Evolutionary conservation across 169 alveolate genomes (phyloP), one percentile per base, ranked within the genome.

Genomic region (Cryptosporidium meleagridis): DNA sequence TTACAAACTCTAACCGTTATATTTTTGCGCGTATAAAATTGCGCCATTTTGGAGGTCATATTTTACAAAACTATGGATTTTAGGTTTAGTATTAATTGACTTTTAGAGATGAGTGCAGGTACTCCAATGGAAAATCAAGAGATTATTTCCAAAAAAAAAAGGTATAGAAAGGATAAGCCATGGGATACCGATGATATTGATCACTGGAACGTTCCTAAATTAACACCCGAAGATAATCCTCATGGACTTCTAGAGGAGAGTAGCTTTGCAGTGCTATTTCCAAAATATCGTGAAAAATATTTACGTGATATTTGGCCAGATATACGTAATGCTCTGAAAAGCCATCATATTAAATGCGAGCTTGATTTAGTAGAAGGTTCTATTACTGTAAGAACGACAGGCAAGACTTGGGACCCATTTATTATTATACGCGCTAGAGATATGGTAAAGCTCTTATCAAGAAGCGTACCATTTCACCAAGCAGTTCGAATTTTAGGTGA

Each of bases 151-250:
- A 96, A 96, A 87, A 95, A 95, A 51, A 95, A 95, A 62, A 97
- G 96, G 73, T 97, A 97, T 84, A 91, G 99, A 29, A 96, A 96
- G 85, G 99, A 98, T 39, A 99, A 99, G 93, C 99, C 99, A 2
- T 98, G 99, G 99, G 99, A 98, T 85, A 97, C 97, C 67, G 99
- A 97, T 71, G 98, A 98, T 37, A 96, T 95, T 53, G 99, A 99
- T 86, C 99, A 98, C 91, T 99, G 99, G 99, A 97, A 98, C 92
- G 95, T 98, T 1, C 98, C 91, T 55, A 51, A 70, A 41, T 67
- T 70, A 18, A 35, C 80, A 2, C 95, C 97, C 61, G 98, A 95
- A 53, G 97, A 97, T 85, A 97, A 96, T 95, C 97, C 98, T 72
- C 91, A 94, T 55, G 98, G 98, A 23, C 94, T 98, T 31, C 86